These are phyloP conservation scores for Rickenella mellea DNA, from an alignment of 768 basidiomycete species.

Conservation along the genomic window DNA sequence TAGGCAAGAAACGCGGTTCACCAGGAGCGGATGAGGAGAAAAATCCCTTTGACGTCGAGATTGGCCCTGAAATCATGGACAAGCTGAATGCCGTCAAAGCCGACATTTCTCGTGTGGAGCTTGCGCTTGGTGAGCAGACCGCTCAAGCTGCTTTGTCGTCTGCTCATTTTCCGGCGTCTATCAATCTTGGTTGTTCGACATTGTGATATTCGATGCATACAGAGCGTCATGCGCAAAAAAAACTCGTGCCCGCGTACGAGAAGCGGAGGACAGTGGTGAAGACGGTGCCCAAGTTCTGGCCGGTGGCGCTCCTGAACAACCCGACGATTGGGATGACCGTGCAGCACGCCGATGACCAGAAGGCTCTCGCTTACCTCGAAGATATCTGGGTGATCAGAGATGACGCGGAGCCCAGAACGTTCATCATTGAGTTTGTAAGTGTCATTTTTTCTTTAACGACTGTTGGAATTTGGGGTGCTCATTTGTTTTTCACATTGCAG, in stretches of 20 bases:
- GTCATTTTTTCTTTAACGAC: constrained; percentile 4
- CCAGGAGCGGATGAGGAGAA: constrained; percentile 75
- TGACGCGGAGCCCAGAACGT: constrained; percentile 65
- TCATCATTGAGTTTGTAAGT: constrained; percentile 84
- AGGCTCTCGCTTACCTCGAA: constrained; percentile 75
- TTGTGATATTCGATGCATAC: constrained; percentile 7
- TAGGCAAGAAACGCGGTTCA: constrained; percentile 55
- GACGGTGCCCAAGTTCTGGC: constrained; percentile 73
- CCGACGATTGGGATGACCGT: constrained; percentile 49
- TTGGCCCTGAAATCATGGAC: constrained; percentile 62
- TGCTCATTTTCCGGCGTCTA: background rate
- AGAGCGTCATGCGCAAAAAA: constrained; percentile 60
- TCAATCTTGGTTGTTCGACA: constrained; percentile 3
- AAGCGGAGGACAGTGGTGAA: constrained; percentile 60
- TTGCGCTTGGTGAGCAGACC: constrained; percentile 60
- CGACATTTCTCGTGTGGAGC: constrained; percentile 60
- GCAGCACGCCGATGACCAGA: constrained; percentile 68
- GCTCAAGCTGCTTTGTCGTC: background rate
- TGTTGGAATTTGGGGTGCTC: background rate
- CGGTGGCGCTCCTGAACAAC: constrained; percentile 76
- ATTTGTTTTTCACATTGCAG: constrained; percentile 25
- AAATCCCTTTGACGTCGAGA: constrained; percentile 53
- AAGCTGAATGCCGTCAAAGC: constrained; percentile 59
- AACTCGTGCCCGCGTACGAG: constrained; percentile 53
- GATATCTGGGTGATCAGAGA: constrained; percentile 81